Base-by-base conservation (phyloP, 1,284 basidiomycete genomes). In the Cryptococcus neoformans region DNA sequence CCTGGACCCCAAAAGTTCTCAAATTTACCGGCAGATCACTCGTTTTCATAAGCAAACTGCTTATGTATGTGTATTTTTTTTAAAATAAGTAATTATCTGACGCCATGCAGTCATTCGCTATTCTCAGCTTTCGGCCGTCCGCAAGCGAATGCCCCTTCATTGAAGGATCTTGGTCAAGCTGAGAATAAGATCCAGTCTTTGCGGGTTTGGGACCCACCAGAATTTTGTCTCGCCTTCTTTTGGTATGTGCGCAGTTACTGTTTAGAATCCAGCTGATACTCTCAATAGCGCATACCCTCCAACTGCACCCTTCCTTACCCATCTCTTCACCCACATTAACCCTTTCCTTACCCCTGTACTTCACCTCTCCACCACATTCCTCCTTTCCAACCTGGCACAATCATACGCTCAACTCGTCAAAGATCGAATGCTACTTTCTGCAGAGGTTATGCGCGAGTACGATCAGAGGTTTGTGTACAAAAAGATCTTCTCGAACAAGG, bases 391-490 rank as follows among this genome's bases (percentile, higher is more conserved):
- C 44, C 67, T 76, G 12, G 62, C 72, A 0, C 56, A 63, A 3
- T 63, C 57, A n/a, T 74, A 64, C 40, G 57, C 65, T 8, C 74
- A 74, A 56, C 62, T 78, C 28, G 71, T 77, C 47, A 75, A 73
- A 50, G 76, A 78, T 53, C 63, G 70, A 44, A 70, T 73, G 72
- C 50, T 76, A 12, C 64, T 78, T 35, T 64, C 62, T 16, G 70
- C 74, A 16, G 75, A 78, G 57, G 76, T 78, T 34, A 76, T 77
- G 75, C 62, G 72, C 50, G 76, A 78, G 62, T 77, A 78, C 53
- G 75, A 77, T 57, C 63, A 66, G 49, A 60, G 74, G 44, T 78
- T 78, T 49, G 76, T 77, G 4, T 77, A 75, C 54, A 72, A 69
- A 47, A 63, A 65, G 51, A 54, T 78, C 21, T 76, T 75, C 58